A percentile compares a stretch with the other conserved stretches of the same genome.
phyloP scores from a whole-genome alignment of 306 rosid species.

The Vicia faba region DNA sequence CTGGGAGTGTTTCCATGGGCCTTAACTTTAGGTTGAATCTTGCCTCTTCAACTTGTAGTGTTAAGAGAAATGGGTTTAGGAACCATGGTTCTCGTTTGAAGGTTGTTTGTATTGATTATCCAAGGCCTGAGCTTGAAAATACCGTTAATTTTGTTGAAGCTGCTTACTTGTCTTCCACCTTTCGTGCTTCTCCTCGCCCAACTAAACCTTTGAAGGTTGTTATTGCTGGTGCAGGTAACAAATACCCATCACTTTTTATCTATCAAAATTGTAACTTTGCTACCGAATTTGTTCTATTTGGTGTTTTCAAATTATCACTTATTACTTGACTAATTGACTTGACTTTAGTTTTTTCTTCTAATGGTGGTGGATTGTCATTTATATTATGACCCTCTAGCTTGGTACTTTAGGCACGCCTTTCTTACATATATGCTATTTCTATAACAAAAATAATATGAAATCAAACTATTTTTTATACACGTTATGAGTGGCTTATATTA shows the following conservation, averaged over 20 bases:
- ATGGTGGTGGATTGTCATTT: too few species aligned
- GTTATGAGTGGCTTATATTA: too few species aligned
- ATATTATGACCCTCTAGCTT: too few species aligned
- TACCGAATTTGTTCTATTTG: background rate
- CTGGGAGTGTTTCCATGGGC: conserved; percentile 57
- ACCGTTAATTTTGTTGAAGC: conserved; percentile 85
- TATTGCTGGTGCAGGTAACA: conserved; percentile 93
- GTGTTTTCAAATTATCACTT: too few species aligned
- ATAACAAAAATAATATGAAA: too few species aligned
- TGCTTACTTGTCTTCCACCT: conserved; percentile 75
- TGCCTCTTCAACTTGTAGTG: conserved; percentile 36
- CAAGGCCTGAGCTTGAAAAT: conserved; percentile 80
- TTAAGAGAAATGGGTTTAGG: conserved; percentile 37
- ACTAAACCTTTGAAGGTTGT: conserved; percentile 69
- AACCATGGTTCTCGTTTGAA: conserved; percentile 51
- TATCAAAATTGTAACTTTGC: conserved; percentile 8
- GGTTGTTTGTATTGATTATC: conserved; percentile 84
- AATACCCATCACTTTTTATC: conserved; percentile 1
- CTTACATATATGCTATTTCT: too few species aligned
- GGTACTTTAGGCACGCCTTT: too few species aligned
- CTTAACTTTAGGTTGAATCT: conserved; percentile 41
- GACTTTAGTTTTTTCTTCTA: too few species aligned
- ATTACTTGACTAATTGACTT: too few species aligned
- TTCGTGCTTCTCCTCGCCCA: conserved; percentile 71
- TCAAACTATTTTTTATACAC: too few species aligned